Evolutionary conservation across 2,329 filamentous ascomycete genomes (phyloP), one percentile per base, ranked within the genome.

Genomic region (Corinectria fuckeliana): DNA sequence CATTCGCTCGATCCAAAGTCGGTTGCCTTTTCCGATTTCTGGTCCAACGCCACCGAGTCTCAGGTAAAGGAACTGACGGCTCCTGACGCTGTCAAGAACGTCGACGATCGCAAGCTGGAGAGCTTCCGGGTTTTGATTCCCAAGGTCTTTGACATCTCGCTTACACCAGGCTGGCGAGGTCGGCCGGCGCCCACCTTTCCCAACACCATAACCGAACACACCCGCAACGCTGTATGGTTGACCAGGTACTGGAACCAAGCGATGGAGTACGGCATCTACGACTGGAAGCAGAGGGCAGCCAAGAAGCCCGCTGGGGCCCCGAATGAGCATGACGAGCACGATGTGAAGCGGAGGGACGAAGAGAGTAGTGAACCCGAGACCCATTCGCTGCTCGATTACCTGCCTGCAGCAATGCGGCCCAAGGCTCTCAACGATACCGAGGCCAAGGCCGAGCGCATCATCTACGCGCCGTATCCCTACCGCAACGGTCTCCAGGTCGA

Each of bases 41-140:
- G 74, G 73, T 70, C 67, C 34, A 71, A 73, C 55, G 67, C 65
- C 5, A 67, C 69, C 26, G 54, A 70, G 14, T 60, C 68, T 3
- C 62, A 74, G 30, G 59, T 75, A 26, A 58, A 64, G 13, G 58
- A 65, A 41, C 56, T 76, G 13, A 71, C 72, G 2, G 61, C 69
- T 30, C 63, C 63, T 4, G 59, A 66, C 5, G 63, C 67, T 1
- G 28, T 67, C 2, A 60, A 68, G 5, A 64, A 66, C 5, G 59
- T 74, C 3, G 69, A 72, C 16, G 60, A 66, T 45, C 70, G 71
- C 38, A 72, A 68, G 41, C 59, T 75, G 5, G 77, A 79, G 57
- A 74, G 69, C 47, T 87, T 88, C 61, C 77, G 79, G 1, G 70
- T 87, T 18, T 65, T 87, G 9, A 73, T 87, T 11, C 83, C 85